phyloP scores from a whole-genome alignment of 257 asterid species.

The Solanum chmielewskii region DNA sequence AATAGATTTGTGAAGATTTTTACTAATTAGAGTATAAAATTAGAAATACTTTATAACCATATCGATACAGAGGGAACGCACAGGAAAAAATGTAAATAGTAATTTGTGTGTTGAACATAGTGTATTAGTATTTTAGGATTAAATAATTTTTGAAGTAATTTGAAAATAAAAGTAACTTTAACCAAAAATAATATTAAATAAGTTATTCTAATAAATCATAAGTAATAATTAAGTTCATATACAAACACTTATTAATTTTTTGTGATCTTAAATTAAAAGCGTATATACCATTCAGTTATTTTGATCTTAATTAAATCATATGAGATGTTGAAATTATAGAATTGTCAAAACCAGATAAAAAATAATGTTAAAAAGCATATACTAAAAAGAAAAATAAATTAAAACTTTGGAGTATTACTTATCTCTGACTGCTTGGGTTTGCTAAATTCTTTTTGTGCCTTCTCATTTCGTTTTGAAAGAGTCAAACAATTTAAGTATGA shows the following conservation, averaged over 20 bases:
- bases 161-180: too few species aligned
- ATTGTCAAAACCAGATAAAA: background rate
- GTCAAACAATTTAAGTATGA: too few species aligned
- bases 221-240: background rate
- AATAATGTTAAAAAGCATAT: too few species aligned
- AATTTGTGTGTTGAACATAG: background rate
- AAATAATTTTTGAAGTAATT: background rate
- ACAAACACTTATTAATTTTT: too few species aligned
- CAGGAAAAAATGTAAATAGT: background rate
- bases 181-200: too few species aligned
- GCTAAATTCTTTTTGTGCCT: background rate
- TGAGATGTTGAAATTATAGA: background rate
- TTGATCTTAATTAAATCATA: background rate
- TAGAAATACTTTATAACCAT: background rate
- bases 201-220: too few species aligned
- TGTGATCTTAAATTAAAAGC: background rate
- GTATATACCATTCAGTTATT: too few species aligned
- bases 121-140: too few species aligned
- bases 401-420: background rate
- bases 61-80: background rate
- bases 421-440: background rate
- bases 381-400: too few species aligned
- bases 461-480: too few species aligned
- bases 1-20: too few species aligned
- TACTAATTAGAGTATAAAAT: too few species aligned